Evolutionary conservation across 805 yeast species (phyloP), one percentile per base, ranked within the genome.

Genomic region (Candida sanyiensis): DNA sequence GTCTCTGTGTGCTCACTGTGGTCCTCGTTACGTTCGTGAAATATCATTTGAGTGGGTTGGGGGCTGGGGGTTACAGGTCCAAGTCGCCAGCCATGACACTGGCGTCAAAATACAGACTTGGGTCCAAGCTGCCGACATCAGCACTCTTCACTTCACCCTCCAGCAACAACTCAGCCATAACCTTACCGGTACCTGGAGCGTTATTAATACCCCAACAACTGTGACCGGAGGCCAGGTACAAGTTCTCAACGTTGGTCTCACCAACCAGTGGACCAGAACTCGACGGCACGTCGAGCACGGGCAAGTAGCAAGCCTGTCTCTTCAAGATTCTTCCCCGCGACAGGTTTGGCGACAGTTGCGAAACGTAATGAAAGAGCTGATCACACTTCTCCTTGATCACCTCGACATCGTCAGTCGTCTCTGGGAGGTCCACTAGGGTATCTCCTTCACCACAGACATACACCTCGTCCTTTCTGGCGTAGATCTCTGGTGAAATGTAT

Each of bases 131-230:
- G 23, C 80, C 70, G 21, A 89, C 75, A 56, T 83, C 86, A 19
- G 96, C 93, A 43, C 86, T 75, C 26, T 62, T 69, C 7, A 83
- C 82, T 47, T 75, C 77, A 10, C 97, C 97, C 36, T 90, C 97
- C 32, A 90, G 60, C 33, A 90, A 60, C 39, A 90, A 54, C 62
- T 90, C 97, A 47, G 95, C 79, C 80, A 90, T 73, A 27, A 93
- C 72, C 55, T 86, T 78, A n/a, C 98, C 98, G 0, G 97, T 89
- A 4, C 84, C 97, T 1, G 97, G 97, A 0, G 96, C 96, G 61
- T 93, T 90, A 64, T 90, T 93, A 46, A 90, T 93, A 17, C 98
- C 98, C 98, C 98, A 90, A 63, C 97, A 93, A 12, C 96, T 83
- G 61, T 90, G 98, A 0, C 97, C 98, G 12, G 90, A 76, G 3